Evolutionary conservation across 495 filamentous ascomycete genomes (phyloP), one percentile per base, ranked within the genome.

Genomic region (Letharia lupina): DNA sequence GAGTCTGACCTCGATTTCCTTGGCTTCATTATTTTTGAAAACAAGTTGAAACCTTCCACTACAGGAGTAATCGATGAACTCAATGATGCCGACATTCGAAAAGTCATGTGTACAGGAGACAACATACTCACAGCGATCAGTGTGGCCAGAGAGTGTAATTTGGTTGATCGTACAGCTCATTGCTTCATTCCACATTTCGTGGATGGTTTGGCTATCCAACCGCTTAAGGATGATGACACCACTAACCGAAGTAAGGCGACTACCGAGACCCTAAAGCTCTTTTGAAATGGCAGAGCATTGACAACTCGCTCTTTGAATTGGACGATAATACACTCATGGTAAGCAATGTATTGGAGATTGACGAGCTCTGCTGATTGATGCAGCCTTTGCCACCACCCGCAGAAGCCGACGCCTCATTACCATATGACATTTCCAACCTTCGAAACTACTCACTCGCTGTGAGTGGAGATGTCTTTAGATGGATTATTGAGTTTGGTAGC

Each of bases 21-120:
- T 54, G 95, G 94, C 23, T 98, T 99, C 74, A 98, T 98, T 70
- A 87, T 99, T 42, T 99, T 99, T 73, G 93, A 99, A 75, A 99
- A 99, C 72, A 99, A 98, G 77, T 75, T 99, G 68, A 99, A 99
- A 75, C 84, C 88, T 28, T 88, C 82, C 44, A 96, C 92, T 8
- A 78, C 88, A 5, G 78, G 79, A 4, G 87, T 95, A 40, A 86
- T 99, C 56, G 79, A 88, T 47, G 91, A 97, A 74, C 83, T 99
- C n/a, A 84, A 84, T 16, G 77, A 87, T 57, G 93, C 95, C 15
- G 88, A 87, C 37, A 96, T 99, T 68, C 87, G 91, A 37, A 89
- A 88, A 44, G 85, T 96, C 63, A 99, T 99, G 95, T 96, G 94
- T 68, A 99, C 95, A 1, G 95, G 95, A 60, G 95, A 99, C 78